Evolutionary conservation across 1,139 yeast species (phyloP), one percentile per base, ranked within the genome.

Genomic region (Yamadazyma dushanensis): DNA sequence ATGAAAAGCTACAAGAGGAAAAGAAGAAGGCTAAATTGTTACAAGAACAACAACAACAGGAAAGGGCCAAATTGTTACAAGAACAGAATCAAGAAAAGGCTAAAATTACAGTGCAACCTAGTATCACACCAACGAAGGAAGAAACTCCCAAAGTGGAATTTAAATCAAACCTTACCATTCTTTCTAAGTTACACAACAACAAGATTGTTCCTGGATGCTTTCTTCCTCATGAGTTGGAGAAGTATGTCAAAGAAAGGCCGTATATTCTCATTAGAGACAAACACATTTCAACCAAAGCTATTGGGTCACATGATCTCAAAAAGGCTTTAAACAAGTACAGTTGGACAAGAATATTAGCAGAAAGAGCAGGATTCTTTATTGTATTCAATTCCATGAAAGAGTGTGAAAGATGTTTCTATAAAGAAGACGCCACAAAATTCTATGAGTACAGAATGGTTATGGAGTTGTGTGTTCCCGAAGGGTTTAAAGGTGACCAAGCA

Each of bases 301-400:
- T 80, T 1, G 63, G 73, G 9, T 65, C 80, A 1, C 72, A 67
- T 37, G 86, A 80, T 44, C 56, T 83, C 32, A 76, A 80, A 47
- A 66, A 71, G 22, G 61, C 64, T 8, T 61, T 83, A 26, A 69
- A 65, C 15, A 74, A 62, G 38, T 83, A 83, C 49, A 77, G 73
- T 38, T 83, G 89, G 82, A 73, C 79, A 0, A 65, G 86, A 40
- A 76, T 86, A 2, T 53, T 83, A 33, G 70, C 78, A 3, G 90
- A 83, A 45, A 61, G 64, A 24, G 56, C 72, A 4, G 96, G 96
- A 0, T 81, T 83, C 46, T 88, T 75, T 51, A 66, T 87, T 29
- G 80, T 85, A 1, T 88, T 88, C 57, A 78, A 79, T 49, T 68
- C 78, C 22, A 56, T 78, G 16, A 62, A 65, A 26, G 88, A 84